phyloP scores from a whole-genome alignment of 192 early-diverging fungal genomes.

The Physocladia obscura region DNA sequence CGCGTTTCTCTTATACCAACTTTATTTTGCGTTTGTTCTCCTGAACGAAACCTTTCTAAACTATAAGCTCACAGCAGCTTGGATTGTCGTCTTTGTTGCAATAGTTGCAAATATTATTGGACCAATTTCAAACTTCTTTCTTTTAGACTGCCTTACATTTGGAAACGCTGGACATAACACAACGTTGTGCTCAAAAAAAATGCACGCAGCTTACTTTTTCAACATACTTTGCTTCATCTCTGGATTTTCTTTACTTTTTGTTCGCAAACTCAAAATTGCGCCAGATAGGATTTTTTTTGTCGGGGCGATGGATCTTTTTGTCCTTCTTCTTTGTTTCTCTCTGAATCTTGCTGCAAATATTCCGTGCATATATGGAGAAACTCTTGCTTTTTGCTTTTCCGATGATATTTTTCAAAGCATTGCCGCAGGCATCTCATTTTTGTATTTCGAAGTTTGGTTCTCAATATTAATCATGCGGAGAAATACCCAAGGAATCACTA shows the following conservation, averaged over 20 bases:
- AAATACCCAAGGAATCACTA: not conserved
- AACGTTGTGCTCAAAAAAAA: not conserved
- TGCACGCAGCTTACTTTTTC: slow-evolving; percentile 18
- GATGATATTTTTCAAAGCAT: slow-evolving; percentile 2
- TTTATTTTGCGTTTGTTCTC: not conserved
- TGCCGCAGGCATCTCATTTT: not conserved
- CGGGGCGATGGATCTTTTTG: not conserved
- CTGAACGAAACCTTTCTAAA: not conserved
- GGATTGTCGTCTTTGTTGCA: not conserved
- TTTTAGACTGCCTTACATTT: slow-evolving; percentile 18
- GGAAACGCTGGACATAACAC: not conserved
- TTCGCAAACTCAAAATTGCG: slow-evolving; percentile 4
- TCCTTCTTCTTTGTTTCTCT: not conserved
- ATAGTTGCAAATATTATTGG: not conserved
- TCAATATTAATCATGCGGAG: not conserved
- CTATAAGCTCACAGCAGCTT: not conserved
- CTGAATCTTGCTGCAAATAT: slow-evolving; percentile 16
- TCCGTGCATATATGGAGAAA: slow-evolving; percentile 1
- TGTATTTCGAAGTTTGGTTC: slow-evolving; percentile 18
- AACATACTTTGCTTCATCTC: not conserved
- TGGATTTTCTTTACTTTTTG: slow-evolving; percentile 1
- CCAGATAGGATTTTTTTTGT: not conserved
- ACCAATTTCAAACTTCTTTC: not conserved
- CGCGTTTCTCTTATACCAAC: not conserved
- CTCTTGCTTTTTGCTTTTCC: not conserved